These are phyloP conservation scores for Escovopsis sp. DNA, from an alignment of 2,329 filamentous ascomycete species.

Conservation along the genomic window DNA sequence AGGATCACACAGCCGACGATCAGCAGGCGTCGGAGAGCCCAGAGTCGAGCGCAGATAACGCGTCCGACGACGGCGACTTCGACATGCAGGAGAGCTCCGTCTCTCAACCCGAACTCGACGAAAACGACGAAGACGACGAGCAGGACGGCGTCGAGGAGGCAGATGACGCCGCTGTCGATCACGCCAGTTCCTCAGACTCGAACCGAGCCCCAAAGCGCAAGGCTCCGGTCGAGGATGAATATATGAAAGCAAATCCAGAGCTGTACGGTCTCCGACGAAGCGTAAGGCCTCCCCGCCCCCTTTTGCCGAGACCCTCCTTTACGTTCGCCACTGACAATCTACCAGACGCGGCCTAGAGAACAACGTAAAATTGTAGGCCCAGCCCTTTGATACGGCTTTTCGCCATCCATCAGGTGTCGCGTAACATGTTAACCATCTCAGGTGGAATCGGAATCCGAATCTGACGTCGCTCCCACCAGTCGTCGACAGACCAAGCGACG, in stretches of 20 bases:
- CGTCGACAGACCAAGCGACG: conserved; percentile 53
- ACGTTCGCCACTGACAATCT: conserved; percentile 17
- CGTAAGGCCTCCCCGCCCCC: conserved; percentile 39
- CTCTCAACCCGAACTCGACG: conserved; percentile 29
- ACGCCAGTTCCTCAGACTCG: conserved; percentile 58
- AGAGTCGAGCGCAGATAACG: conserved; percentile 37
- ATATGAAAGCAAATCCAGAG: conserved; percentile 82
- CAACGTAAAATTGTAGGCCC: conserved; percentile 41
- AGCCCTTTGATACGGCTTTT: background rate
- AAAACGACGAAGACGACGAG: conserved; percentile 27
- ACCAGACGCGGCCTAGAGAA: conserved; percentile 41
- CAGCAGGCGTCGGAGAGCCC: conserved; percentile 29
- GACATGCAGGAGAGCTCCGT: conserved; percentile 49
- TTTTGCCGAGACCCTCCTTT: conserved; percentile 4
- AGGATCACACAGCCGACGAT: conserved; percentile 25
- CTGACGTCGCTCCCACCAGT: conserved; percentile 46
- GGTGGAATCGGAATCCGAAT: conserved; percentile 50
- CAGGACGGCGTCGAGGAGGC: conserved; percentile 12
- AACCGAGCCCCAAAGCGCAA: conserved; percentile 61
- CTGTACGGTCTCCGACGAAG: conserved; percentile 89
- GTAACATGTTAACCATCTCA: conserved; percentile 10
- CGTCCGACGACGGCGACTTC: conserved; percentile 59
- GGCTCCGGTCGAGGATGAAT: conserved; percentile 53
- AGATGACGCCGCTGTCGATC: conserved; percentile 26
- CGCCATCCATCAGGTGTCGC: conserved; percentile 1